Conservation (phyloP, 768 basidiomycete species). For the Lentinula raphanica region DNA sequence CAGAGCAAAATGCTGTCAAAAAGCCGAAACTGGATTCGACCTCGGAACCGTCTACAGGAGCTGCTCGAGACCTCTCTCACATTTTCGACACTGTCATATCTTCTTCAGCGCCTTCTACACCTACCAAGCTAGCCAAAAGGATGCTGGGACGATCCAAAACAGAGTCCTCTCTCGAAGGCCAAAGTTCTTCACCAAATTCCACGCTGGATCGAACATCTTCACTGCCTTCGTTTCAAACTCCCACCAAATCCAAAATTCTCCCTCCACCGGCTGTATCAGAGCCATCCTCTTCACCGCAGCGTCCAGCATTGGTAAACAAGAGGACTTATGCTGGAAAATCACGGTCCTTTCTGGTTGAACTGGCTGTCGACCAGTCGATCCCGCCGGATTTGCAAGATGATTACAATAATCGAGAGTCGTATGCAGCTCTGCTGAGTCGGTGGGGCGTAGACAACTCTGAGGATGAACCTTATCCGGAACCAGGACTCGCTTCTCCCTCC, state of each 20-base stretch:
- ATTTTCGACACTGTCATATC: constrained; percentile 38
- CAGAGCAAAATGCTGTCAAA: constrained; percentile 9
- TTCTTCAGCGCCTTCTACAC: constrained; percentile 23
- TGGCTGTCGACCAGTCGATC: constrained; percentile 33
- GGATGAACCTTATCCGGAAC: constrained; percentile 49
- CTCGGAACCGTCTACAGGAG: constrained; percentile 9
- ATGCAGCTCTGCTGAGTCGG: constrained; percentile 64
- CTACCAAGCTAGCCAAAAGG: constrained; percentile 51
- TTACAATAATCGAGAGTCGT: constrained; percentile 60
- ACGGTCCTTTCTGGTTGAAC: constrained; percentile 71
- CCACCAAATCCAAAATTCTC: constrained; percentile 14
- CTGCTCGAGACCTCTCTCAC: constrained; percentile 38
- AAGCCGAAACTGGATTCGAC: constrained; percentile 6
- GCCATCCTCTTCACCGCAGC: constrained; percentile 18
- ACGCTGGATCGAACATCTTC: constrained; percentile 14
- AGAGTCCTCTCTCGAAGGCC: constrained; percentile 43
- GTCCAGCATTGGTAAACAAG: constrained; percentile 29
- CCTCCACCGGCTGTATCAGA: constrained; percentile 14
- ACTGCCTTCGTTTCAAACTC: constrained; percentile 12
- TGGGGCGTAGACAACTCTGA: constrained; percentile 82
- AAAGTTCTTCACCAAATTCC: constrained; percentile 14
- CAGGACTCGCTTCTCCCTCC: constrained; percentile 22
- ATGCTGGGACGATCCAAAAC: constrained; percentile 71
- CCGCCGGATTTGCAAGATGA: constrained; percentile 42
- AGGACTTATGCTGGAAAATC: constrained; percentile 73